Conservation (phyloP, 495 filamentous ascomycete genomes). For the Penicillium paradoxum region DNA sequence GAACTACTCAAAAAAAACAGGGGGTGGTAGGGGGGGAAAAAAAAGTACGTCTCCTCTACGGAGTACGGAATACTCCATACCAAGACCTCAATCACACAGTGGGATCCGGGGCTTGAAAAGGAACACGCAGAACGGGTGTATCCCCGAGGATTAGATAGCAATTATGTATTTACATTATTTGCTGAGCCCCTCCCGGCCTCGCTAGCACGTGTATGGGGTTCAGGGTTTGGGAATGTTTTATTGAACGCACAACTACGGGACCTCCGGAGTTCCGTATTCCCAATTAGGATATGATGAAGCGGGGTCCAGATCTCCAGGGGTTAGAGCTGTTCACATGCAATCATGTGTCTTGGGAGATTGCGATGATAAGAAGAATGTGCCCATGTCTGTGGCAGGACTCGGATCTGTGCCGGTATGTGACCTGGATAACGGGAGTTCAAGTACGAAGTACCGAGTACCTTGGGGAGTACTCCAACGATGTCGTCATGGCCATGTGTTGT, state of each 20-base stretch:
- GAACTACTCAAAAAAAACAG: background rate
- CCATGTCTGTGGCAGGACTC: background rate
- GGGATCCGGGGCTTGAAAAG: background rate
- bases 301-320: constrained; percentile 1
- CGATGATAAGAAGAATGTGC: background rate
- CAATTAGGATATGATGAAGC: background rate
- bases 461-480: background rate
- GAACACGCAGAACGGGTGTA: background rate
- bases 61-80: background rate
- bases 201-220: background rate
- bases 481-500: background rate
- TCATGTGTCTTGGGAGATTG: background rate
- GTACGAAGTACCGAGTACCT: background rate
- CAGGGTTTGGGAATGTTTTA: background rate
- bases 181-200: background rate
- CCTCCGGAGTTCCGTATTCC: background rate
- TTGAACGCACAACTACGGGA: background rate
- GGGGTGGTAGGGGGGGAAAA: background rate
- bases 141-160: background rate
- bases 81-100: background rate
- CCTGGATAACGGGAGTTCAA: too few species aligned
- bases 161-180: too few species aligned
- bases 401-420: too few species aligned
- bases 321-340: background rate
- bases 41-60: background rate